Base-by-base conservation (phyloP, 345 rosid genomes). In the Dimocarpus longan region DNA sequence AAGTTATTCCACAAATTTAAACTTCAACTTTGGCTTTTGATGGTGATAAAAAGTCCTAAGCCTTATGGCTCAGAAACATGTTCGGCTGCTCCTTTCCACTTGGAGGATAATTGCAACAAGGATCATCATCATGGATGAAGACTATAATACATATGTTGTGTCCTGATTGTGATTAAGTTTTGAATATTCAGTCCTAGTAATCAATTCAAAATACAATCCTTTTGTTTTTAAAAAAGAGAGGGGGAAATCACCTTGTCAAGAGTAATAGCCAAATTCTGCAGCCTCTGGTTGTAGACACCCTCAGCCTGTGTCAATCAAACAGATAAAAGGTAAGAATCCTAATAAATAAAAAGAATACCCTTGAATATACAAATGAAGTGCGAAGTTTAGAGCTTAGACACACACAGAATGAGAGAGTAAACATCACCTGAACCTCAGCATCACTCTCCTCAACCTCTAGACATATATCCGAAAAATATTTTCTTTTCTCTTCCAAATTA, bases 241-340 rank as follows among this genome's bases (percentile, higher is more conserved):
- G 56, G 69, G 66, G 52, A 37, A 84, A 67, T 79, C 81, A 97
- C 99, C 98, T 97, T 97, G 88, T 97, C 99, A 81, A 97, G 97
- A 77, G 98, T 97, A 64, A 93, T 87, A 46, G 99, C 99, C 90
- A 97, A 82, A 88, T 97, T 97, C 85, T 97, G 99, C 83, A 97
- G 98, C 88, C 99, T 92, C 93, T 97, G 99, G 84, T 97, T 97
- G 86, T 93, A 94, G 76, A 97, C 99, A 76, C 99, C 99, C 89
- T 97, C 99, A 71, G 99, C 99, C 99, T 97, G 90, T 68, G 26
- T 32, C 81, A 70, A 68, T 44, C 59, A 82, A 72, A 66, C 64
- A 78, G 63, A 74, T 2, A 50, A 12, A 70, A 68, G 19, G 73
- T 84, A 86, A 87, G 79, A 28, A 75, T 37, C 42, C 66, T 76